Conservation (phyloP, 345 rosid species). For the Abelmoschus esculentus region DNA sequence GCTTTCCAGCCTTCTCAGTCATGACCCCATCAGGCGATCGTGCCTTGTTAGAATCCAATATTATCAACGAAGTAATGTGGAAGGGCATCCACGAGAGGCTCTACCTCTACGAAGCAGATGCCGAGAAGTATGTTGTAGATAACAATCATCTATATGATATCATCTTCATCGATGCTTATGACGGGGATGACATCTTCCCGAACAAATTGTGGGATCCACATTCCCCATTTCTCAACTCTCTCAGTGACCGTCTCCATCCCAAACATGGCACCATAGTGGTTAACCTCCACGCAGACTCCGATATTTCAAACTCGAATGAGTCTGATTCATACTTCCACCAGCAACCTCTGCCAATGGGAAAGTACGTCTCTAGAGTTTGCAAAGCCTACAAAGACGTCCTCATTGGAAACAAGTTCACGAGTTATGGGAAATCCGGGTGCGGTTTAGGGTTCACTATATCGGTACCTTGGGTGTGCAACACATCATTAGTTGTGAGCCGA, state of each 20-base stretch:
- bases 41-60: conserved; percentile 31
- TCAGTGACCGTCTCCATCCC: conserved; percentile 49
- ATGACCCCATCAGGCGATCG: conserved; percentile 41
- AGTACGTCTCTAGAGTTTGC: conserved; percentile 47
- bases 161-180: conserved; percentile 86
- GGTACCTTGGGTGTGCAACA: conserved; percentile 77
- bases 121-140: conserved; percentile 53
- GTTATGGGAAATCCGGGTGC: conserved; percentile 7
- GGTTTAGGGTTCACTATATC: conserved; percentile 51
- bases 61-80: conserved; percentile 61
- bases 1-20: conserved; percentile 74
- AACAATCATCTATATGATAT: conserved; percentile 45
- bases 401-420: conserved; percentile 19
- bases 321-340: conserved; percentile 22
- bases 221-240: conserved; percentile 55
- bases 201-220: conserved; percentile 67
- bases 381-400: conserved; percentile 52
- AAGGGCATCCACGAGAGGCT: conserved; percentile 81
- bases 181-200: conserved; percentile 88
- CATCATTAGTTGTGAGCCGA: conserved; percentile 63
- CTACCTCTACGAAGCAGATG: conserved; percentile 63
- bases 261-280: conserved; percentile 77
- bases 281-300: conserved; percentile 76
- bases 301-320: conserved; percentile 18
- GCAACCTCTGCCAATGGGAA: conserved; percentile 38